Percentiles rank a stretch among this genome's conserved stretches.
These are phyloP conservation scores for Pigoraptor vietnamica DNA, from an alignment of 78 protist species.

Conservation along the genomic window DNA sequence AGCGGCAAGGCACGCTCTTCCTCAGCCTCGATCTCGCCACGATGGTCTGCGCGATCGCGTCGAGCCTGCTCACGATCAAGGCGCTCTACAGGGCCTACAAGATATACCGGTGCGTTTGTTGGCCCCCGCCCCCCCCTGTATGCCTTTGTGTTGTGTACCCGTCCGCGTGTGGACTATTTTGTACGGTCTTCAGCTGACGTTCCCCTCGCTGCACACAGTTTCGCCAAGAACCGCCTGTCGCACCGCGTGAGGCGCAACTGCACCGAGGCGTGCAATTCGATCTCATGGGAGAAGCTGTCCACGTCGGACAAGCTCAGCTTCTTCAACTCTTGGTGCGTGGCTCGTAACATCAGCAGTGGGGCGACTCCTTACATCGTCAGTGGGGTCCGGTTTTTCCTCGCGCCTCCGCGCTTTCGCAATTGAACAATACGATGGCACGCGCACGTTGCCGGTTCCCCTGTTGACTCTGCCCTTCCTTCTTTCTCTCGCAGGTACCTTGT, in stretches of 20 bases:
- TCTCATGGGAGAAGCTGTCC: not conserved
- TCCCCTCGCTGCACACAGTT: not conserved
- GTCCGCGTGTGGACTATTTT: not conserved
- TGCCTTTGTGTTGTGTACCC: not conserved
- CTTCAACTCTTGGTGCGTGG: conserved; percentile 8
- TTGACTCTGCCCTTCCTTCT: not conserved
- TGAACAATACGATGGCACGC: no score
- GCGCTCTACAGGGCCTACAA: not conserved
- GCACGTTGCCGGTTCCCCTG: no score
- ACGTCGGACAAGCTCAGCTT: not conserved
- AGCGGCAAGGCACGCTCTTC: not conserved
- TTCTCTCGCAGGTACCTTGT: not conserved
- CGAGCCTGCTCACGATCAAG: not conserved
- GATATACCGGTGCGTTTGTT: not conserved
- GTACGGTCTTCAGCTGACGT: not conserved
- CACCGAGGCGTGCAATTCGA: not conserved
- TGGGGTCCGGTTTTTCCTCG: no score
- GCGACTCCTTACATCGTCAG: no score
- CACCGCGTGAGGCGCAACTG: not conserved
- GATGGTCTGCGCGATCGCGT: not conserved
- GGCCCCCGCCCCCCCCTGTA: not conserved
- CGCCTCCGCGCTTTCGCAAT: no score
- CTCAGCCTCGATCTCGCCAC: not conserved
- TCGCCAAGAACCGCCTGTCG: not conserved
- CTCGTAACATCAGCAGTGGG: not conserved